These are phyloP conservation scores for Blakeslea trispora DNA, from an alignment of 371 early-diverging fungal genomes.

Conservation along the genomic window DNA sequence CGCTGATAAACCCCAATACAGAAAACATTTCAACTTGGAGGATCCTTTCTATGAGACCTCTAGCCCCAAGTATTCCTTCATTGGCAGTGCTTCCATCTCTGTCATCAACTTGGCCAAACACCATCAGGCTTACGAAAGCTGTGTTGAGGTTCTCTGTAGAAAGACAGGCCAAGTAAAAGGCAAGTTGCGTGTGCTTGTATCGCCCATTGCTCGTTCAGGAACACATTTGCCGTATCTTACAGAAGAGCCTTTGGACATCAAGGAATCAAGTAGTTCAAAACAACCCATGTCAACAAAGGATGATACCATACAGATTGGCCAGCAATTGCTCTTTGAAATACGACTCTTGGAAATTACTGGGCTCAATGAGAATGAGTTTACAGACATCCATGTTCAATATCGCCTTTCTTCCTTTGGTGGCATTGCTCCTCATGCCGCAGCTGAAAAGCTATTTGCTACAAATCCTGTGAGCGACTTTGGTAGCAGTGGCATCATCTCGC, in stretches of 20 bases:
- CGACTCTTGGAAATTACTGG: slow-evolving; percentile 65
- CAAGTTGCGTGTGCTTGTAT: slow-evolving; percentile 39
- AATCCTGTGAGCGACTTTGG: slow-evolving; percentile 59
- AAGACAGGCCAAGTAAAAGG: slow-evolving; percentile 58
- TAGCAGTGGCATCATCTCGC: slow-evolving; percentile 40
- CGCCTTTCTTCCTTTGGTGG: slow-evolving; percentile 60
- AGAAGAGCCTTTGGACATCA: slow-evolving; percentile 2
- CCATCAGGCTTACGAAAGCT: slow-evolving; percentile 51
- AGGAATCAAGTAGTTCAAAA: background rate
- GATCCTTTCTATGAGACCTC: slow-evolving; percentile 77
- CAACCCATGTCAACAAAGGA: background rate
- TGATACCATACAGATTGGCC: slow-evolving; percentile 33
- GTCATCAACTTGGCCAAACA: slow-evolving; percentile 53
- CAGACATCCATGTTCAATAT: slow-evolving; percentile 79
- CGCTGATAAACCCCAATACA: slow-evolving; percentile 68
- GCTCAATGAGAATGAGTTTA: slow-evolving; percentile 63
- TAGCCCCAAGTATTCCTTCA: slow-evolving; percentile 65
- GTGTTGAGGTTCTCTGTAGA: slow-evolving; percentile 62
- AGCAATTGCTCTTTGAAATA: slow-evolving; percentile 67
- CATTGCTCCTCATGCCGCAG: slow-evolving; percentile 27
- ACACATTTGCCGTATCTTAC: slow-evolving; percentile 1
- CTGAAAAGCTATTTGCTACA: slow-evolving; percentile 63
- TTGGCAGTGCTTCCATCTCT: slow-evolving; percentile 64
- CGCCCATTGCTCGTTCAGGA: slow-evolving; percentile 38
- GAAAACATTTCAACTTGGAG: slow-evolving; percentile 70